Conservation (phyloP, 352 stramenopile genomes). For the Nothophytophthora sp. region DNA sequence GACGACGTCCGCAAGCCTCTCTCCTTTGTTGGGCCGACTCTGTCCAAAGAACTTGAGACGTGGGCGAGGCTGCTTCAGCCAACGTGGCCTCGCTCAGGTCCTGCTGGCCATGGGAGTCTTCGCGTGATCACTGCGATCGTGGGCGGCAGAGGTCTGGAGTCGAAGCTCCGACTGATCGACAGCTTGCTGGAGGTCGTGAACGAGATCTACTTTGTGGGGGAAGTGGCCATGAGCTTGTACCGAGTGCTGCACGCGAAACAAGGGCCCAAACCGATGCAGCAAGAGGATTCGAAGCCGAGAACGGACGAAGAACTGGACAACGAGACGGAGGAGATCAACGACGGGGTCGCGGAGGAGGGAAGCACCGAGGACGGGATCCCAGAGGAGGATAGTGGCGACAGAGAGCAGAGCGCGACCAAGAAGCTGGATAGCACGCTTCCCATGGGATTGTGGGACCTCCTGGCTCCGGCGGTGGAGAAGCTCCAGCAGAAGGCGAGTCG, state of each 20-base stretch:
- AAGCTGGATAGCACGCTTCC: neutral
- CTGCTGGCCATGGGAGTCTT: neutral
- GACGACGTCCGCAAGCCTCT: neutral
- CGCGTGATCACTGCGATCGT: constrained; percentile 42
- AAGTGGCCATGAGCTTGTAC: constrained; percentile 58
- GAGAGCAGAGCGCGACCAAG: neutral
- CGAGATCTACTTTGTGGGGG: constrained; percentile 67
- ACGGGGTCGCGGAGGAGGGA: neutral
- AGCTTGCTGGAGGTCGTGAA: constrained; percentile 55
- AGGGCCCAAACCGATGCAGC: neutral
- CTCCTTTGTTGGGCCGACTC: constrained; percentile 23
- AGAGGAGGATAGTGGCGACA: constrained; percentile 4
- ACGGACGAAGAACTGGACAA: constrained; percentile 11
- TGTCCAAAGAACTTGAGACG: constrained; percentile 17
- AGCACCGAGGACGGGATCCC: neutral
- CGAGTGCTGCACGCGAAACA: constrained; percentile 42
- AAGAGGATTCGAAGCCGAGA: constrained; percentile 3
- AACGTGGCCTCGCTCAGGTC: neutral
- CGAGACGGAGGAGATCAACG: constrained; percentile 5
- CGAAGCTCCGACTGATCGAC: constrained; percentile 71
- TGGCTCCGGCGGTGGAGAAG: constrained; percentile 47
- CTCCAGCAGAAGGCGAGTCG: constrained; percentile 68
- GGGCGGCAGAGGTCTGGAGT: constrained; percentile 48
- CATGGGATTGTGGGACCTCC: constrained; percentile 29
- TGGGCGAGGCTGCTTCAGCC: constrained; percentile 44